A percentile compares a stretch with the other conserved stretches of the same genome.
phyloP scores from a whole-genome alignment of 176 grass and related monocot genomes.

The Hyparrhenia diplandra region DNA sequence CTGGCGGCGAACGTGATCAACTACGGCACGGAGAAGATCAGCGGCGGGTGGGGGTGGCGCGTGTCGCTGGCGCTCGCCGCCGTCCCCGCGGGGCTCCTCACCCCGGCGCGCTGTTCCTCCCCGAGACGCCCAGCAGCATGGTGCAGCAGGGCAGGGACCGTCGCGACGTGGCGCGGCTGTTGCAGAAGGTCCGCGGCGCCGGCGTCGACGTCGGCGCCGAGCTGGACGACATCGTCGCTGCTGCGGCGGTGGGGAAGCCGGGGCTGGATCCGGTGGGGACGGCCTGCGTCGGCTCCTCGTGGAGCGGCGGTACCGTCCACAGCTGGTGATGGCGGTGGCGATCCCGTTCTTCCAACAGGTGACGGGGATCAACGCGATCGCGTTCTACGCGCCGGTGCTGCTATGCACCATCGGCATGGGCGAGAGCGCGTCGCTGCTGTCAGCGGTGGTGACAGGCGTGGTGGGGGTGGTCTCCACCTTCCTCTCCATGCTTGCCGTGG shows the following conservation, averaged over 20 bases:
- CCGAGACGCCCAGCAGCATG: conserved; percentile 61
- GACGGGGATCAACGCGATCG: conserved; percentile 42
- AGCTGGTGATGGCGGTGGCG: conserved; percentile 41
- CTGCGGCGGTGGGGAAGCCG: too few relatives aligned
- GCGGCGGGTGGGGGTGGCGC: conserved; percentile 52
- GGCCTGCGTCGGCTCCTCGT: not conserved
- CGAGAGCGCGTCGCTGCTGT: conserved; percentile 44
- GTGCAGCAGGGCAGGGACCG: conserved; percentile 38
- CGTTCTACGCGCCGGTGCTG: conserved; percentile 48
- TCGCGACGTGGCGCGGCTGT: conserved; percentile 1
- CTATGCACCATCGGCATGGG: conserved; percentile 42
- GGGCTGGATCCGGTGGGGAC: too few relatives aligned
- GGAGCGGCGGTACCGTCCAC: conserved; percentile 35
- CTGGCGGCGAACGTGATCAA: conserved; percentile 62
- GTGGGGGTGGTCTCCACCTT: not conserved
- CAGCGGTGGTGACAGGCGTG: too few relatives aligned
- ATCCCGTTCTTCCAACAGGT: conserved; percentile 67
- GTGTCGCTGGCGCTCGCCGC: conserved; percentile 54
- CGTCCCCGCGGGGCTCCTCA: conserved; percentile 46
- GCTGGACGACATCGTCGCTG: conserved; percentile 38
- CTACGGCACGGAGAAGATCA: conserved; percentile 59
- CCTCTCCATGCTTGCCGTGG: too few relatives aligned
- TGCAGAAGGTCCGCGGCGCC: conserved; percentile 49
- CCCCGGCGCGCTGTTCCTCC: conserved; percentile 48
- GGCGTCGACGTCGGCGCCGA: conserved; percentile 34